Conservation (phyloP, 225 moss, liverwort and hornwort species). For the Physcomitrellopsis africana region DNA sequence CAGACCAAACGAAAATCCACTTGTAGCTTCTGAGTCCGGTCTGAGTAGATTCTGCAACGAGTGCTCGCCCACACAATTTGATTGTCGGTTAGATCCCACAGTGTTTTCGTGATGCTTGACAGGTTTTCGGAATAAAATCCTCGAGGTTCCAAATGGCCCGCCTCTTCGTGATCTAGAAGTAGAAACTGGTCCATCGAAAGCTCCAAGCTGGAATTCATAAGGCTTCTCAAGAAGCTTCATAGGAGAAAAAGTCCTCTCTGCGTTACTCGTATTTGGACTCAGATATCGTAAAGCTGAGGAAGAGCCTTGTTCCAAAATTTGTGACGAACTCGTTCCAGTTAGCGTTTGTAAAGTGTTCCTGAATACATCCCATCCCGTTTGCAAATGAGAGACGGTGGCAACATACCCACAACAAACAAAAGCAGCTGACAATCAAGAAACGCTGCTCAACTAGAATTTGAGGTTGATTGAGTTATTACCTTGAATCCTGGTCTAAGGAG, state of each 20-base stretch:
- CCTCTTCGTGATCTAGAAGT: slow-evolving; percentile 30
- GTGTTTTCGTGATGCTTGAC: slow-evolving; percentile 19
- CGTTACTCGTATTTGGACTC: slow-evolving; percentile 15
- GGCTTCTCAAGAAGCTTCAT: slow-evolving; percentile 27
- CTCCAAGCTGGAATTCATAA: slow-evolving; percentile 43
- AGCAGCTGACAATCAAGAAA: not conserved
- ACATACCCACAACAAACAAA: not conserved
- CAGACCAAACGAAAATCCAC: slow-evolving; percentile 34
- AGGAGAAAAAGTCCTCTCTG: slow-evolving; percentile 9
- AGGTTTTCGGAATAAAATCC: slow-evolving; percentile 20
- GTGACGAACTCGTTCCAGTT: slow-evolving; percentile 41
- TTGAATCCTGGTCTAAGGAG: slow-evolving; percentile 28
- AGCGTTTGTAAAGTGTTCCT: slow-evolving; percentile 12
- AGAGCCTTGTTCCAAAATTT: slow-evolving; percentile 58
- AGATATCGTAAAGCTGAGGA: slow-evolving; percentile 51
- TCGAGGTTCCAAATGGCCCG: slow-evolving; percentile 10
- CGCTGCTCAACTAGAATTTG: not conserved
- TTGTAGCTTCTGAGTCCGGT: slow-evolving; percentile 18
- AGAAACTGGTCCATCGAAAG: slow-evolving; percentile 19
- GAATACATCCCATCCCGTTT: not conserved
- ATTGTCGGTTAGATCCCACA: slow-evolving; percentile 32
- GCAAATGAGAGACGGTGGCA: slow-evolving; percentile 16
- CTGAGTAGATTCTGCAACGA: slow-evolving; percentile 17
- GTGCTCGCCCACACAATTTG: slow-evolving; percentile 18
- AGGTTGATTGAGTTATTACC: slow-evolving; percentile 15